Percentiles rank a stretch among this genome's conserved stretches.
Conservation (phyloP, 2,329 filamentous ascomycete species). For the Xylariaceae sp. region DNA sequence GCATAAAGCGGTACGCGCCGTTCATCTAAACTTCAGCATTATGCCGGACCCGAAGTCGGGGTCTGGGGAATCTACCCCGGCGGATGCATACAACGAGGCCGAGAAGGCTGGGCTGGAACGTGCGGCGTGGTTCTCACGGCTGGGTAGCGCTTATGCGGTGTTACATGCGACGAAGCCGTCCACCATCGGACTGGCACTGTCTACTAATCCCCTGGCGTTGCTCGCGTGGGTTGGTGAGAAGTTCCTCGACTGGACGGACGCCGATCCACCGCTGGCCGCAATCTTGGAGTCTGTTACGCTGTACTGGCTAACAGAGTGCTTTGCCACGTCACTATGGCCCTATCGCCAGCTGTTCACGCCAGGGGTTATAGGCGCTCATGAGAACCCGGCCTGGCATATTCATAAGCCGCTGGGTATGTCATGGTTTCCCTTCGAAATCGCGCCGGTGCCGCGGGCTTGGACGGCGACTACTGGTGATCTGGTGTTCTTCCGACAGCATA, state of each 20-base stretch:
- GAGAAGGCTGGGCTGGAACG: conserved; percentile 47
- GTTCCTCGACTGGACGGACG: conserved; percentile 59
- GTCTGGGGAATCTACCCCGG: no score
- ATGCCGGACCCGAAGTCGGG: no score
- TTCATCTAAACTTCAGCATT: no score
- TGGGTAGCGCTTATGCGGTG: conserved; percentile 55
- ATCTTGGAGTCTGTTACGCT: conserved; percentile 57
- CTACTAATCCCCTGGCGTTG: conserved; percentile 59
- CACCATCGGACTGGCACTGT: conserved; percentile 61
- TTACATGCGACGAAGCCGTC: conserved; percentile 60
- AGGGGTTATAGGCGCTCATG: conserved; percentile 7
- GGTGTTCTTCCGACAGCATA: conserved; percentile 41
- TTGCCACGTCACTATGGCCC: conserved; percentile 54
- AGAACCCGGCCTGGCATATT: conserved; percentile 2
- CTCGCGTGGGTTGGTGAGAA: conserved; percentile 66
- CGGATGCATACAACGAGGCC: no score
- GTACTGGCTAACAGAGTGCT: conserved; percentile 61
- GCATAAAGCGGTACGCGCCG: no score
- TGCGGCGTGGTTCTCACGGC: conserved; percentile 45
- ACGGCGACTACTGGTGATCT: conserved; percentile 44
- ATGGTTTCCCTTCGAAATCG: conserved; percentile 50
- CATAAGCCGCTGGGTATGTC: conserved; percentile 54
- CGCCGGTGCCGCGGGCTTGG: conserved; percentile 45
- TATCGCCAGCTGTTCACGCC: conserved; percentile 45
- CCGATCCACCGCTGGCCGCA: conserved; percentile 42